Base-by-base conservation (phyloP, 2,329 filamentous ascomycete species). In the Botrytis deweyae region DNA sequence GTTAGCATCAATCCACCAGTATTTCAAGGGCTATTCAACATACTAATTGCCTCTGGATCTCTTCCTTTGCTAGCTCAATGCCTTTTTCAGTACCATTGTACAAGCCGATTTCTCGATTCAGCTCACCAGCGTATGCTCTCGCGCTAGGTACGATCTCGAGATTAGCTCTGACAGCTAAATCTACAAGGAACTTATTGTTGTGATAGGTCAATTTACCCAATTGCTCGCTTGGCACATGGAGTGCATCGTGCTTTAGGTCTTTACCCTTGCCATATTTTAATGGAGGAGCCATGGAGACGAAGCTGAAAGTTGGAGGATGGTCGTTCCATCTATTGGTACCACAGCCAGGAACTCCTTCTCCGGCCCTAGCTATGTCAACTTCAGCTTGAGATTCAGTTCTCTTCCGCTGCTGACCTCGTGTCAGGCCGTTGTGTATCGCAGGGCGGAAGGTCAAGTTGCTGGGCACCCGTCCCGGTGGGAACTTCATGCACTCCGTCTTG, bases 401-500 rank as follows among this genome's bases (percentile, higher is more conserved):
- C 8, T 25, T 25, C 16, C 2, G 25, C 10, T 59, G 29, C 55
- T 70, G 55, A 12, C 68, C 12, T 3, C 3, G 1, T 0, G 67
- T 70, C 10, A 70, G 58, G 3, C 67, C 40, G 10, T 59, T 49
- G 25, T 70, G 40, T 4, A 62, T 61, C 0, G 55, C 40, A 0
- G 38, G 55, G 3, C 67, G 67, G 12, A 70, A 44, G 0, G 55
- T 70, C 2, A 62, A 3, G 4, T 36, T 16, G 5, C 16, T 29
- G 61, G 55, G 38, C 33, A 70, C 62, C 3, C 10, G n/a, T 10
- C 40, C 55, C 12, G 38, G 12, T 16, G 25, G 22, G 1, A 62
- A 44, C 29, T 70, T 59, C 67, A 70, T 70, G 5, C 55, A 46
- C 18, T 70, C 38, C 5, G 67, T 44, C n/a, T 70, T 62, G 2